Conservation (phyloP, 257 asterid genomes). For the Orobanche coerulescens region DNA sequence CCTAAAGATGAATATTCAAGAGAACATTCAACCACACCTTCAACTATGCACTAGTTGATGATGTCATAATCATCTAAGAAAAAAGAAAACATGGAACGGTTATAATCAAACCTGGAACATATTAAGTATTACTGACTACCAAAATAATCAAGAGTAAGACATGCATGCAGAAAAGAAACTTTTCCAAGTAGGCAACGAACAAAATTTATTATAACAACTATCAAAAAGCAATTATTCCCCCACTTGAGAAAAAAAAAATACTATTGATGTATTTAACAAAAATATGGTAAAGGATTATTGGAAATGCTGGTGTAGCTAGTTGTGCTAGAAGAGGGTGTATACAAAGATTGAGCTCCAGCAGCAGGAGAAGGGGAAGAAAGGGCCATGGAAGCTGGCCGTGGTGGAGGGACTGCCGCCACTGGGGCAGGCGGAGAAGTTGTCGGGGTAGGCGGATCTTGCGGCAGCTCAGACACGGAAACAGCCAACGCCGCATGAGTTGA, state of each 20-base stretch:
- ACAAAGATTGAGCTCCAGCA: constrained; percentile 43
- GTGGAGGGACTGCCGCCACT: constrained; percentile 20
- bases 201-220: no score
- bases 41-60: no score
- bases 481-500: constrained; percentile 44
- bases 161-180: no score
- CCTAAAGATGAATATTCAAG: no score
- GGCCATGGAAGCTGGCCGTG: constrained; percentile 27
- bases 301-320: constrained; percentile 42
- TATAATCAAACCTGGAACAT: no score
- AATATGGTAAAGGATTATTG: constrained; percentile 51
- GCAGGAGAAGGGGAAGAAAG: constrained; percentile 47
- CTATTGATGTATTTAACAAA: constrained; percentile 25
- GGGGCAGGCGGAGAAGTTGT: constrained; percentile 37
- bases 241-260: not conserved
- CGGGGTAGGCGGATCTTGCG: constrained; percentile 62
- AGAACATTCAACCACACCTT: no score
- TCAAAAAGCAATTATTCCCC: not conserved
- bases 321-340: constrained; percentile 43
- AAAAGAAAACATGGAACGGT: no score
- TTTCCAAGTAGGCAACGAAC: no score
- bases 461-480: constrained; percentile 51
- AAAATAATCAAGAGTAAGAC: no score
- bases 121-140: no score
- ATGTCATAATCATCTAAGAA: no score